Percentiles rank a stretch among this genome's conserved stretches.
Evolutionary conservation across 1,139 yeast species (phyloP).

Genomic region (Entelexis paramagnoliae): DNA sequence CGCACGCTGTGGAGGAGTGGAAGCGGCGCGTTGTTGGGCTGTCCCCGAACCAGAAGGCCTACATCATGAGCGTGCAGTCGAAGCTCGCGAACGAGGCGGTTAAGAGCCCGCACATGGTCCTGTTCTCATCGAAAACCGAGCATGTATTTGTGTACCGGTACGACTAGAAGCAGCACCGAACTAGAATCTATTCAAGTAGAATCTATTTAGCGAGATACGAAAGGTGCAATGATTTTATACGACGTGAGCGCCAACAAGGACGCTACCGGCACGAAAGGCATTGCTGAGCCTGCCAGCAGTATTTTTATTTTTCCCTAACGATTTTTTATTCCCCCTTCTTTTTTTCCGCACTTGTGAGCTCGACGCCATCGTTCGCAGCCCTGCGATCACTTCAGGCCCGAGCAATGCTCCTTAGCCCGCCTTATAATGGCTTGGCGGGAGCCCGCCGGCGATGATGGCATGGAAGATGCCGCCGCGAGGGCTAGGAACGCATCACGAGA

Average conservation of each 20-base stretch:
- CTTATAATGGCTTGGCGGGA: background rate
- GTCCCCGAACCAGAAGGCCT: conserved; percentile 63
- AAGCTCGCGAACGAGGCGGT: conserved; percentile 61
- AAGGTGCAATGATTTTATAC: too few species aligned
- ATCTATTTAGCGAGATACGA: too few species aligned
- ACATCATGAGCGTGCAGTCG: conserved; percentile 59
- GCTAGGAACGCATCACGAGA: background rate
- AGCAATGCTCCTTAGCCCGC: too few species aligned
- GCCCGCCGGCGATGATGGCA: background rate
- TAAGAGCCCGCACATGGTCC: conserved; percentile 47
- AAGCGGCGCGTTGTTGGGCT: conserved; percentile 65
- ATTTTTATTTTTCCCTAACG: background rate
- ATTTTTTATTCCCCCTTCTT: too few species aligned
- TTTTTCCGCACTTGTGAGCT: too few species aligned
- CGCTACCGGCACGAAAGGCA: too few species aligned
- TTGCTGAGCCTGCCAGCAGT: background rate
- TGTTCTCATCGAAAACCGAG: conserved; percentile 65
- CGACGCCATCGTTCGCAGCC: too few species aligned
- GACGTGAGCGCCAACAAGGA: too few species aligned
- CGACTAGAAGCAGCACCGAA: background rate
- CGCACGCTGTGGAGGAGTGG: conserved; percentile 82
- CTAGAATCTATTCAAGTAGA: too few species aligned
- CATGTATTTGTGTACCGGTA: conserved; percentile 56
- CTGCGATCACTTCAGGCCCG: too few species aligned
- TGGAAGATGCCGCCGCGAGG: background rate